A percentile compares a stretch with the other conserved stretches of the same genome.
phyloP scores from a whole-genome alignment of 768 basidiomycete genomes.

The Tremella yokohamensis region DNA sequence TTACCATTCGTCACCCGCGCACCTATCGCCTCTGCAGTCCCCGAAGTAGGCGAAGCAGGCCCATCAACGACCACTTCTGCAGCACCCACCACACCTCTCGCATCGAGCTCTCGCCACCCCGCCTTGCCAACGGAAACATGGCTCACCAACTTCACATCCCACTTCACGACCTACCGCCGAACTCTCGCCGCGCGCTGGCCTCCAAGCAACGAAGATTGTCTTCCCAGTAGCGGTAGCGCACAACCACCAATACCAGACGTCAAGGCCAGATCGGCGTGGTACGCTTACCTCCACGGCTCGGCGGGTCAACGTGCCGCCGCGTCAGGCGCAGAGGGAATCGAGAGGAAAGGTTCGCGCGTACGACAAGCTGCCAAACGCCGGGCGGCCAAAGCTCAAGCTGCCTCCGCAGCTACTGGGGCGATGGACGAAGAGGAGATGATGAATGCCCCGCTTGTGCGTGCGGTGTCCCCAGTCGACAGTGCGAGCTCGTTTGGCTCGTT shows the following conservation, averaged over 20 bases:
- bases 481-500: too few species aligned
- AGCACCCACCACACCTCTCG: too few species aligned
- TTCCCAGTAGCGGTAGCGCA: neutral
- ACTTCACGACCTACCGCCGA: constrained; percentile 40
- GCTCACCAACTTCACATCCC: constrained; percentile 32
- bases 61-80: neutral
- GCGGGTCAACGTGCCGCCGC: too few species aligned
- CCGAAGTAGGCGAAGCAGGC: neutral
- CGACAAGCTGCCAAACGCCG: neutral
- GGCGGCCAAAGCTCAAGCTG: neutral
- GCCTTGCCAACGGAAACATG: constrained; percentile 45
- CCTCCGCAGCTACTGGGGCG: neutral
- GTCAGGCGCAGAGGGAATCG: neutral
- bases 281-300: neutral
- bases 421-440: constrained; percentile 29
- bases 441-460: constrained; percentile 12
- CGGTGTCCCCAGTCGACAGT: neutral
- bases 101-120: constrained; percentile 32
- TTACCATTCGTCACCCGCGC: neutral
- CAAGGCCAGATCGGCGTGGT: neutral
- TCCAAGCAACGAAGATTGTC: neutral
- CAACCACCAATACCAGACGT: neutral
- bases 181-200: neutral
- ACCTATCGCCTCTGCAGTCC: neutral
- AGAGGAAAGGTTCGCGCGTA: constrained; percentile 6